Evolutionary conservation across 2,329 filamentous ascomycete species (phyloP), one percentile per base, ranked within the genome.

Genomic region (Colletotrichum euphorbiae): DNA sequence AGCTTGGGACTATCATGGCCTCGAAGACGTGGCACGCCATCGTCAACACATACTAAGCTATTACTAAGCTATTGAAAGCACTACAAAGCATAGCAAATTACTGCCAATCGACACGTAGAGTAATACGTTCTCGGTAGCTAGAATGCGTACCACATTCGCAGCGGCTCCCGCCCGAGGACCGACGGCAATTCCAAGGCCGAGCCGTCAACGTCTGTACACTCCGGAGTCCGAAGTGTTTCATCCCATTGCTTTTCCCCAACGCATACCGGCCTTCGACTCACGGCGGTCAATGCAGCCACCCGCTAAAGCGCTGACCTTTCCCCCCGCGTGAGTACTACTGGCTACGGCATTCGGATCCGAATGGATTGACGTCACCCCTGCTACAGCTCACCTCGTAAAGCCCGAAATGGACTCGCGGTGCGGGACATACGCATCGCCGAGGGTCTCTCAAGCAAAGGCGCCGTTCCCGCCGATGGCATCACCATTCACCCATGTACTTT

Each of bases 311-410:
- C 19, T 56, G 52, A n/a, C 52, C 21, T 56, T 40, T 24, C 7
- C 21, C 19, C 17, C 36, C 21, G 56, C n/a, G n/a, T n/a, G n/a
- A n/a, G n/a, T 19, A 19, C 33, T 42, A 52, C 19, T 62, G 50
- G 51, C 43, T 36, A 33, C 64, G 52, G 38, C 11, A 43, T 43
- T 38, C 38, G 17, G 45, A 9, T 40, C 31, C 13, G 54, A 54
- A 21, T 55, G 17, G 28, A 17, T 60, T 60, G 65, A 69, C 66
- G 66, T 69, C 66, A 69, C 55, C 2, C 46, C 13, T 43, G 12
- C 17, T 13, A 33, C 36, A 28, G 28, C 45, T 1, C 21, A 21
- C 40, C 11, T 65, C 33, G 31, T 65, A 68, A 54, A 65, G 21
- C 61, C 46, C 65, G 33, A 55, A 31, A 28, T 48, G 54, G 54